These are phyloP conservation scores for Ceratobasidium sp. DNA, from an alignment of 1,284 basidiomycete species.

Conservation along the genomic window DNA sequence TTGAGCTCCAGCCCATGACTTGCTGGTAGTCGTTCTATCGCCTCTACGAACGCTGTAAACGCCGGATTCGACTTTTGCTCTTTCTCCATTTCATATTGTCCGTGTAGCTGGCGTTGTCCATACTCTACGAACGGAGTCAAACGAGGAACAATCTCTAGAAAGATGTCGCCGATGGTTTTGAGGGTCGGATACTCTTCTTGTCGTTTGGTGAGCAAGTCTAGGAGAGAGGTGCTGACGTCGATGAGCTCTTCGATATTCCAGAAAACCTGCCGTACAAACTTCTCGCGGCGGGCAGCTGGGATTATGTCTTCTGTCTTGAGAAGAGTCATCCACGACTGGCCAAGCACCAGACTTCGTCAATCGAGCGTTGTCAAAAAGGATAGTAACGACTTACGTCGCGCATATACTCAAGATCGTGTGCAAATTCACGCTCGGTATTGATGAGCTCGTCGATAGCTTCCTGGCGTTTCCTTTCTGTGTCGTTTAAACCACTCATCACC, in stretches of 20 bases:
- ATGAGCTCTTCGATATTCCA: conserved; percentile 99
- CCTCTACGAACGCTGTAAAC: conserved; percentile 98
- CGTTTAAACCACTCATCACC: conserved; percentile 91
- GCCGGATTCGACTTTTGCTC: conserved; percentile 93
- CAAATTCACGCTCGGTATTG: conserved; percentile 98
- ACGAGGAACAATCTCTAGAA: conserved; percentile 88
- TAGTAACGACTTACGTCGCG: conserved; percentile 75
- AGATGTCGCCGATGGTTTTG: conserved; percentile 91
- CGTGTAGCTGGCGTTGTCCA: conserved; percentile 96
- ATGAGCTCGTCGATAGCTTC: conserved; percentile 99
- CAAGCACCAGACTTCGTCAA: no score
- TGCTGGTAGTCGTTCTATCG: conserved; percentile 91
- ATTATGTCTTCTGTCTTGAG: conserved; percentile 82
- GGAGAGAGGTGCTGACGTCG: conserved; percentile 87
- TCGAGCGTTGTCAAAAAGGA: not conserved
- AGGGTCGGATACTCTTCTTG: conserved; percentile 96
- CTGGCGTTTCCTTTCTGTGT: conserved; percentile 95
- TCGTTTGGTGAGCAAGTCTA: conserved; percentile 93
- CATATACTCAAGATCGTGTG: conserved; percentile 97
- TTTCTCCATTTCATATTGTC: conserved; percentile 99
- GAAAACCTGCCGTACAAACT: conserved; percentile 95
- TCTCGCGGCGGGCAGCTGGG: conserved; percentile 80
- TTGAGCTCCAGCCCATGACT: conserved; percentile 97
- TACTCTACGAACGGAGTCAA: conserved; percentile 96
- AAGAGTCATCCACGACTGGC: conserved; percentile 92